These are phyloP conservation scores for Sporothrix phasma DNA, from an alignment of 2,329 filamentous ascomycete genomes.

Conservation along the genomic window DNA sequence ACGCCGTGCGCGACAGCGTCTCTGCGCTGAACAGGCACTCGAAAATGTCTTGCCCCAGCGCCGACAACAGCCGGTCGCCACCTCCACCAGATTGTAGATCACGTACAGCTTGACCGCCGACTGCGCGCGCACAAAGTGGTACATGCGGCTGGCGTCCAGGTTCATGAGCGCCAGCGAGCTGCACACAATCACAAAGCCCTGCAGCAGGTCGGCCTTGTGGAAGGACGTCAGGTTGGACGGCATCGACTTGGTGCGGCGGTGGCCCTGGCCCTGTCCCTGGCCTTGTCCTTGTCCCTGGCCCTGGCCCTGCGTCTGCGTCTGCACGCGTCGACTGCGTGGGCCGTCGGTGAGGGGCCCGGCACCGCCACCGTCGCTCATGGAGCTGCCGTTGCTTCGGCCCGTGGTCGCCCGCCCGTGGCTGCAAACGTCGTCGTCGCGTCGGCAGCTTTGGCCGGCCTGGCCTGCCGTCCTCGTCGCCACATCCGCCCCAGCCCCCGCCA, in stretches of 20 bases:
- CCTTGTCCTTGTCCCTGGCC: conserved; percentile 22
- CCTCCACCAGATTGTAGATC: conserved; percentile 95
- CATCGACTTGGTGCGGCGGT: conserved; percentile 65
- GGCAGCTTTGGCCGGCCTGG: conserved; percentile 23
- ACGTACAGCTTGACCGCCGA: conserved; percentile 97
- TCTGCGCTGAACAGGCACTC: conserved; percentile 93
- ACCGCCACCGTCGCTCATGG: conserved; percentile 1
- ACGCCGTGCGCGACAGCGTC: conserved; percentile 75
- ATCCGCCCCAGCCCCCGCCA: conserved; percentile 70
- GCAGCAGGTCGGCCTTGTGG: conserved; percentile 91
- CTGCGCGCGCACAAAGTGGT: conserved; percentile 92
- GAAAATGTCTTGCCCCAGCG: conserved; percentile 88
- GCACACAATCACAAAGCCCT: conserved; percentile 76
- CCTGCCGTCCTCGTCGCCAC: conserved; percentile 53
- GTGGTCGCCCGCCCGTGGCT: neutral
- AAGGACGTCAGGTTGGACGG: conserved; percentile 78
- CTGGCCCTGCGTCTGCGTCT: neutral
- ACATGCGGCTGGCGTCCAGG: conserved; percentile 94
- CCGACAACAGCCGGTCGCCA: conserved; percentile 84
- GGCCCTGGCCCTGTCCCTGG: conserved; percentile 27
- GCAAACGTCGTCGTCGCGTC: neutral
- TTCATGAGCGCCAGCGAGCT: conserved; percentile 80
- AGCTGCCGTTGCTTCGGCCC: conserved; percentile 10
- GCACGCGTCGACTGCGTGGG: neutral
- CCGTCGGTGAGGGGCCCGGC: neutral